Conservation (phyloP, 148 eudicot species). For the Rhododendron ferrugineum region DNA sequence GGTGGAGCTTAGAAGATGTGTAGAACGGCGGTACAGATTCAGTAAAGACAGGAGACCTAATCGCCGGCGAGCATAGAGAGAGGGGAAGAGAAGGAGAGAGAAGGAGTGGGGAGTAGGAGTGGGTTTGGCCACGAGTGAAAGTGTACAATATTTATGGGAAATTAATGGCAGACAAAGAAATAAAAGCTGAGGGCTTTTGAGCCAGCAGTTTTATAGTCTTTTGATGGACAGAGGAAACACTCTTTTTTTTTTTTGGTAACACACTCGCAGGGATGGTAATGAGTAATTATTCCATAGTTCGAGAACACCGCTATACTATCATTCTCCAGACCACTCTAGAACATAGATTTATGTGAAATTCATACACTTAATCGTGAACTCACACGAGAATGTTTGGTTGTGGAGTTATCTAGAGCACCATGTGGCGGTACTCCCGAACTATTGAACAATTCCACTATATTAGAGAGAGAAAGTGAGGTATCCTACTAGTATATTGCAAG, state of each 20-base stretch:
- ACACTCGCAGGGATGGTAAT: too few species aligned
- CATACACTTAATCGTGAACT: too few species aligned
- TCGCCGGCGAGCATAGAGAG: background rate
- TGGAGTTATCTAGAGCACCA: accelerated
- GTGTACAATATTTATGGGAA: constrained; percentile 37
- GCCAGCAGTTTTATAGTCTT: constrained; percentile 28
- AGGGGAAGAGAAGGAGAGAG: background rate
- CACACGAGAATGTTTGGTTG: too few species aligned
- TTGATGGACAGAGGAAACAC: constrained; percentile 17
- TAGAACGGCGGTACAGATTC: constrained; percentile 7
- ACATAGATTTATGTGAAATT: too few species aligned
- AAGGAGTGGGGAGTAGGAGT: background rate
- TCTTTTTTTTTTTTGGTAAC: too few species aligned
- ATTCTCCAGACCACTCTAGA: too few species aligned
- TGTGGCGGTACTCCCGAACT: too few species aligned
- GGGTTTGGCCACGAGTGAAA: background rate
- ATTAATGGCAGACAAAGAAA: constrained; percentile 64
- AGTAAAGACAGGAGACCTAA: background rate
- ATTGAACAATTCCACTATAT: too few species aligned
- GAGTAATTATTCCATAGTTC: too few species aligned
- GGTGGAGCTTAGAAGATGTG: background rate
- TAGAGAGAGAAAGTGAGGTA: too few species aligned
- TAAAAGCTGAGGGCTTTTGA: constrained; percentile 41
- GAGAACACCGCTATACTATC: too few species aligned
- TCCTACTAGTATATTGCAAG: too few species aligned